phyloP scores from a whole-genome alignment of 78 protist species.

The Protostelium mycophagum region DNA sequence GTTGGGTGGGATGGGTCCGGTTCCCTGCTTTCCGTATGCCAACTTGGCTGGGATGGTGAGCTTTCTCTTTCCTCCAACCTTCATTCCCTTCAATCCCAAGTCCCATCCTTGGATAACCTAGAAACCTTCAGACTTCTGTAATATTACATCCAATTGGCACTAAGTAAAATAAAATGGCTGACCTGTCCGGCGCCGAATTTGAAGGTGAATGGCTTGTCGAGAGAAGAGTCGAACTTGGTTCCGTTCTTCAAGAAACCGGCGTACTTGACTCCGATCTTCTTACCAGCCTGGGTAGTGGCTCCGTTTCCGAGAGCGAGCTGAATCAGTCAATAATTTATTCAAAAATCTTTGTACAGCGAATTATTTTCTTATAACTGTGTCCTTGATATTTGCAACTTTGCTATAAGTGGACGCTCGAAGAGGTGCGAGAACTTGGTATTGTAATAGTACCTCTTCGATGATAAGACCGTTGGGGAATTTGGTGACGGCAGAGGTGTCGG shows the following conservation, averaged over 20 bases:
- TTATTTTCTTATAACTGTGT: too few relatives aligned
- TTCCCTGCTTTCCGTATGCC: slow-evolving; percentile 66
- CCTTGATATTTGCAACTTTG: too few relatives aligned
- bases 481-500: background rate
- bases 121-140: slow-evolving; percentile 18
- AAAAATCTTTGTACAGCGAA: background rate
- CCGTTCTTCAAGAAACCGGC: slow-evolving; percentile 59
- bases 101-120: slow-evolving; percentile 86
- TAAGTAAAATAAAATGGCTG: too few relatives aligned
- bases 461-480: slow-evolving; percentile 30
- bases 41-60: slow-evolving; percentile 59
- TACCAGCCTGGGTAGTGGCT: slow-evolving; percentile 26
- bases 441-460: slow-evolving; percentile 32
- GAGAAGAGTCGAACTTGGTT: slow-evolving; percentile 59
- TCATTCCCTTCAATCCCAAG: slow-evolving; percentile 72
- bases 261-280: slow-evolving; percentile 66
- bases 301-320: slow-evolving; percentile 46
- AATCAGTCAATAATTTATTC: background rate
- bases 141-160: background rate
- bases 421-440: too few relatives aligned
- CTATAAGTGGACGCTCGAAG: too few relatives aligned
- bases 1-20: slow-evolving; percentile 58
- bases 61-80: slow-evolving; percentile 58
- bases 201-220: slow-evolving; percentile 58
- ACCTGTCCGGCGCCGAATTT: slow-evolving; percentile 17